Percentiles rank a stretch among this genome's conserved stretches.
Evolutionary conservation across 2,329 filamentous ascomycete species (phyloP).

Genomic region (Arthrobotrys megalospora): DNA sequence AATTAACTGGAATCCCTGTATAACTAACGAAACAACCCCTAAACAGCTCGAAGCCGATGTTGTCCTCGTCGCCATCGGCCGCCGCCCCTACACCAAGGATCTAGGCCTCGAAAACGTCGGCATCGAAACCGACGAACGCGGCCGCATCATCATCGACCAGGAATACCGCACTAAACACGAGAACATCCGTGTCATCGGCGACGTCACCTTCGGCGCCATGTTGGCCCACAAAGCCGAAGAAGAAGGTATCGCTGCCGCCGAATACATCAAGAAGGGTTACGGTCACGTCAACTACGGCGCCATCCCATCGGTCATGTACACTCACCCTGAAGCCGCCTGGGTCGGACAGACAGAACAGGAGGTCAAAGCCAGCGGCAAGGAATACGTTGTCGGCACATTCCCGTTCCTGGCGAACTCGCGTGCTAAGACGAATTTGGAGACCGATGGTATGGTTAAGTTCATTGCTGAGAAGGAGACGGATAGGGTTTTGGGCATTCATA

Average conservation of each 20-base stretch:
- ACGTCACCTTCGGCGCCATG: slow-evolving; percentile 87
- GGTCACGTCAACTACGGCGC: slow-evolving; percentile 99
- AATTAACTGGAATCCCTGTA: too few species aligned
- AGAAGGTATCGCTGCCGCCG: slow-evolving; percentile 92
- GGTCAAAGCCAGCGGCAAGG: slow-evolving; percentile 87
- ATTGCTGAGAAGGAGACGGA: slow-evolving; percentile 96
- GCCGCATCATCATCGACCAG: slow-evolving; percentile 95
- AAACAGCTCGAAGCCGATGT: slow-evolving; percentile 89
- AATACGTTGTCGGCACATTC: slow-evolving; percentile 94
- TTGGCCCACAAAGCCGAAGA: slow-evolving; percentile 79
- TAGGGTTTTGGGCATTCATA: slow-evolving; percentile 93
- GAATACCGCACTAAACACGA: slow-evolving; percentile 98
- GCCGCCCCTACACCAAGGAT: slow-evolving; percentile 91
- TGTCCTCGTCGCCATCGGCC: slow-evolving; percentile 95
- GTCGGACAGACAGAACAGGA: slow-evolving; percentile 98
- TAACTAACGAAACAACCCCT: slow-evolving; percentile 23
- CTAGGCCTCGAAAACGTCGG: slow-evolving; percentile 95
- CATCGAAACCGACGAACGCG: slow-evolving; percentile 90
- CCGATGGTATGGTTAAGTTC: slow-evolving; percentile 95
- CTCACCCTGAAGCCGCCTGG: slow-evolving; percentile 97
- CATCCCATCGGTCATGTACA: slow-evolving; percentile 99
- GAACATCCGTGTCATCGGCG: slow-evolving; percentile 96
- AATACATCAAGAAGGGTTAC: slow-evolving; percentile 98
- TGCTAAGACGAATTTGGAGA: slow-evolving; percentile 98
- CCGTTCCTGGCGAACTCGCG: slow-evolving; percentile 98